phyloP scores from a whole-genome alignment of 2,329 filamentous ascomycete species.

The Zopfia rhizophila region DNA sequence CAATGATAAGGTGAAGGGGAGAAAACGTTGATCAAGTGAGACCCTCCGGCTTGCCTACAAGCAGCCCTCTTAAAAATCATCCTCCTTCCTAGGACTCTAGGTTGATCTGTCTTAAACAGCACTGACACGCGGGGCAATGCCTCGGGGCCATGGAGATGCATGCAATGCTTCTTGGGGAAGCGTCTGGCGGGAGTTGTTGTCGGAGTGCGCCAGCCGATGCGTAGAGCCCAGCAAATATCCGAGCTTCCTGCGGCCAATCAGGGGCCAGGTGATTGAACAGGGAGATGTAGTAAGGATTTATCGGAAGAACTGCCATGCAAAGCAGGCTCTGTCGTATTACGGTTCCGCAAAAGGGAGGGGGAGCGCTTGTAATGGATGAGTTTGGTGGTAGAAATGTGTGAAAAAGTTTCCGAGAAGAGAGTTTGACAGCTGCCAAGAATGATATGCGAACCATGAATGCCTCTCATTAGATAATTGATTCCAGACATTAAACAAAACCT shows the following conservation, averaged over 20 bases:
- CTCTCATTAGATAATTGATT: too few relatives aligned
- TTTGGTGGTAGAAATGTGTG: too few relatives aligned
- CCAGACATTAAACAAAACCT: too few relatives aligned
- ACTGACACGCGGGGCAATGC: conserved; percentile 26
- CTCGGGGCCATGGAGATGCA: conserved; percentile 13
- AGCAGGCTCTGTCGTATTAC: too few relatives aligned
- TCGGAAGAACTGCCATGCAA: too few relatives aligned
- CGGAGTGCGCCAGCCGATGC: conserved; percentile 35
- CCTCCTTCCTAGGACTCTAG: not conserved
- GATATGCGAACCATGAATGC: too few relatives aligned
- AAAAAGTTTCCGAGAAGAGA: too few relatives aligned
- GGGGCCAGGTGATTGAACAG: conserved; percentile 2
- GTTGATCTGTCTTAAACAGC: conserved; percentile 2
- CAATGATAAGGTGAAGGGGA: not conserved
- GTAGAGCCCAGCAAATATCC: conserved; percentile 2
- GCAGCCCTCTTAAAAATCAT: not conserved
- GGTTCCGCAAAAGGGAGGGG: too few relatives aligned
- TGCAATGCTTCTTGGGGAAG: conserved; percentile 8
- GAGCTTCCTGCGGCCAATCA: conserved; percentile 20
- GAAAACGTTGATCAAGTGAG: not conserved
- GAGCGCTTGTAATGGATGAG: too few relatives aligned
- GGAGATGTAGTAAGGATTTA: too few relatives aligned
- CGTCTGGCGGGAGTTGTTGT: conserved; percentile 31
- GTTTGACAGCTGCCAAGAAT: too few relatives aligned
- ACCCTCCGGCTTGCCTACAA: not conserved